Evolutionary conservation across 805 yeast genomes (phyloP).

Genomic region (Lachancea meyersii): DNA sequence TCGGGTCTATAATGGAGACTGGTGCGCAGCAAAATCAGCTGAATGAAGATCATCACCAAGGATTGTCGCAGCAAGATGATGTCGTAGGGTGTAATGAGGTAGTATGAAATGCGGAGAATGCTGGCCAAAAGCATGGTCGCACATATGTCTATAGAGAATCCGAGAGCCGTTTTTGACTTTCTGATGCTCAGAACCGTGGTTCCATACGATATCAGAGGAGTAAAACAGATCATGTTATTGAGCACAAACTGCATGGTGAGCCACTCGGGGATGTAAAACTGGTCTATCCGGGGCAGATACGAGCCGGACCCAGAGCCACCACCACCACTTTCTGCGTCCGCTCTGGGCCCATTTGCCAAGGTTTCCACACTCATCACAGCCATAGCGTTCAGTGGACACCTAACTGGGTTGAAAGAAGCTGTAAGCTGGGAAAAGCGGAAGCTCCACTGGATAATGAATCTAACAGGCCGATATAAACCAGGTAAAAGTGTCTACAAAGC

Average conservation of each 20-base stretch:
- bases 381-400: neutral
- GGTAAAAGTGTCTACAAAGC: neutral
- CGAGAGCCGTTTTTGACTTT: slow-evolving; percentile 57
- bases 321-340: neutral
- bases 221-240: slow-evolving; percentile 63
- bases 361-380: neutral
- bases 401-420: neutral
- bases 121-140: slow-evolving; percentile 83
- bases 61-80: slow-evolving; percentile 72
- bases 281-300: slow-evolving; percentile 36
- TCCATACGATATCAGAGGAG: slow-evolving; percentile 85
- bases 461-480: neutral
- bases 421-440: too few relatives aligned
- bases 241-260: slow-evolving; percentile 49
- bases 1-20: slow-evolving; percentile 54
- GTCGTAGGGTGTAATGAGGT: slow-evolving; percentile 75
- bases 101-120: slow-evolving; percentile 67
- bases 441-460: too few relatives aligned
- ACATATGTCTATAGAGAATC: slow-evolving; percentile 88
- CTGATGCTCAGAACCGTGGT: slow-evolving; percentile 69
- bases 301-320: slow-evolving; percentile 11
- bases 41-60: slow-evolving; percentile 78
- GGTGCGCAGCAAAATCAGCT: slow-evolving; percentile 53
- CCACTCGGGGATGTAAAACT: slow-evolving; percentile 45
- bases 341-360: neutral